Conservation (phyloP, 371 early-diverging fungal species). For the Mucor circinelloides region DNA sequence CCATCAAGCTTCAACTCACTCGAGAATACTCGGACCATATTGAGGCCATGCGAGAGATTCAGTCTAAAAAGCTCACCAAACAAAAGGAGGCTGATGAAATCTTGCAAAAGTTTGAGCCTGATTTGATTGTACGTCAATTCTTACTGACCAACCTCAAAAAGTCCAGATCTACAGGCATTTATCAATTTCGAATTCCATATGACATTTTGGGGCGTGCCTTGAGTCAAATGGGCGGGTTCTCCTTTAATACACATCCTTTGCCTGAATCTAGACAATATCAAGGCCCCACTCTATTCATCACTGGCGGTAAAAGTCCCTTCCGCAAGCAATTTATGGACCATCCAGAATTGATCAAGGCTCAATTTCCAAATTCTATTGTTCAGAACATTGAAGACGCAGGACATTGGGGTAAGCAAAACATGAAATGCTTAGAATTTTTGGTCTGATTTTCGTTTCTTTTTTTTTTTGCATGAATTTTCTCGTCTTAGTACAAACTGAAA, state of each 20-base stretch:
- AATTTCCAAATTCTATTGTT: conserved; percentile 69
- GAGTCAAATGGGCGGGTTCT: conserved; percentile 58
- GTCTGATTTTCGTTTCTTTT: not conserved
- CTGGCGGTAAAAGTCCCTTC: conserved; percentile 72
- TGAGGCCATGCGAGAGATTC: conserved; percentile 69
- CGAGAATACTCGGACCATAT: conserved; percentile 64
- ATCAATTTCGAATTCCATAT: conserved; percentile 74
- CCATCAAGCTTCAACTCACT: conserved; percentile 54
- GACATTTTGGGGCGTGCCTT: conserved; percentile 63
- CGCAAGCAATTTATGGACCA: conserved; percentile 45
- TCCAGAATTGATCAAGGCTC: conserved; percentile 48
- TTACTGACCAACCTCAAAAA: conserved; percentile 86
- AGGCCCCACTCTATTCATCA: conserved; percentile 76
- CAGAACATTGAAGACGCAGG: conserved; percentile 69
- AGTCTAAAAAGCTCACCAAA: conserved; percentile 50
- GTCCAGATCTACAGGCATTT: conserved; percentile 38
- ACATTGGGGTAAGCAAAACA: conserved; percentile 77
- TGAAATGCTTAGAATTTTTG: not conserved
- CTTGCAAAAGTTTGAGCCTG: conserved; percentile 54
- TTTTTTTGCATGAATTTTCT: not conserved
- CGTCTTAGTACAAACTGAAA: conserved; percentile 78
- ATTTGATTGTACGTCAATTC: conserved; percentile 77
- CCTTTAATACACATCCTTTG: not conserved
- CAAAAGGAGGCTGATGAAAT: conserved; percentile 77
- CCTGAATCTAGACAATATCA: conserved; percentile 26